A percentile compares a stretch with the other conserved stretches of the same genome.
These are phyloP conservation scores for Gymnopus androsaceus DNA, from an alignment of 1,284 basidiomycete genomes.

Conservation along the genomic window DNA sequence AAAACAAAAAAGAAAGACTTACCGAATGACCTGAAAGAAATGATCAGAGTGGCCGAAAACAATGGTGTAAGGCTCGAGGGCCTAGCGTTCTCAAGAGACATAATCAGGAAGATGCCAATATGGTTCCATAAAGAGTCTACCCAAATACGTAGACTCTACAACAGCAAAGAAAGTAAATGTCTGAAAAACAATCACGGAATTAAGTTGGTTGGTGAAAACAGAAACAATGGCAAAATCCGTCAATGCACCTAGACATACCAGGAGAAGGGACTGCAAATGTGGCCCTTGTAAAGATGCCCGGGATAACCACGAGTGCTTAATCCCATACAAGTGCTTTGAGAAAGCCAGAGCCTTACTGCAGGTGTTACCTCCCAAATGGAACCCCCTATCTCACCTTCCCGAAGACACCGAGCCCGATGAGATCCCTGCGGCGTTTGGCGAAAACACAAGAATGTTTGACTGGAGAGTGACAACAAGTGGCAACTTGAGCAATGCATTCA, in stretches of 20 bases:
- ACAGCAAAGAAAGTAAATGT: constrained; percentile 11
- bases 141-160: neutral
- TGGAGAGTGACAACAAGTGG: constrained; percentile 3
- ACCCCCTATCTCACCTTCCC: constrained; percentile 8
- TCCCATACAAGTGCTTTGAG: constrained; percentile 11
- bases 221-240: constrained; percentile 6
- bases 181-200: constrained; percentile 22
- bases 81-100: constrained; percentile 7
- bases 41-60: constrained; percentile 17
- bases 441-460: constrained; percentile 7
- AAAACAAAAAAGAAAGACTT: constrained; percentile 4
- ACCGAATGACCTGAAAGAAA: constrained; percentile 2
- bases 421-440: no score
- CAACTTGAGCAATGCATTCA: constrained; percentile 8
- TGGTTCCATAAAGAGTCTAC: constrained; percentile 15
- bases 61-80: constrained; percentile 14
- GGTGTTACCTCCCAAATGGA: constrained; percentile 16
- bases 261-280: constrained; percentile 3
- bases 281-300: neutral
- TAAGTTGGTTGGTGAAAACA: constrained; percentile 17
- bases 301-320: neutral
- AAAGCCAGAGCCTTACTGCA: constrained; percentile 14
- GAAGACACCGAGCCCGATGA: constrained; percentile 13
- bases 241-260: neutral
- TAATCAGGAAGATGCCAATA: constrained; percentile 9